Percentiles rank a stretch among this genome's conserved stretches.
Conservation (phyloP, 768 basidiomycete species). For the Boletus tylopilopsis region DNA sequence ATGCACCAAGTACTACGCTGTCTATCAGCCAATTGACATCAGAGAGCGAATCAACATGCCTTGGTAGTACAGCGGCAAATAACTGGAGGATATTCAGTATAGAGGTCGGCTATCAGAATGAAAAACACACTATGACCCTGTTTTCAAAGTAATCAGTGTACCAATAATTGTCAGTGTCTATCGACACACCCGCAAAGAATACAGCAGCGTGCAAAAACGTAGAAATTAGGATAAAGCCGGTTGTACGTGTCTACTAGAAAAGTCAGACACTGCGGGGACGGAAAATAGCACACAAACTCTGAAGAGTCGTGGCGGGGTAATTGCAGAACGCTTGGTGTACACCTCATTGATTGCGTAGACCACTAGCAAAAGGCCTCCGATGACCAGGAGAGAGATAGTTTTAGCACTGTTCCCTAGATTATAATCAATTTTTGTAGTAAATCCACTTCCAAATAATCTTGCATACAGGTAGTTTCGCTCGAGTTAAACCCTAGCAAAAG, state of each 20-base stretch:
- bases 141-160: background rate
- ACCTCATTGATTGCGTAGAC: slow-evolving; percentile 33
- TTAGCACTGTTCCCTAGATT: slow-evolving; percentile 26
- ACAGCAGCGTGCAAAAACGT: slow-evolving; percentile 33
- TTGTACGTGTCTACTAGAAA: slow-evolving; percentile 35
- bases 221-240: slow-evolving; percentile 28
- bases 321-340: slow-evolving; percentile 32
- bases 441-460: background rate
- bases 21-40: background rate
- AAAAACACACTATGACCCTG: slow-evolving; percentile 27
- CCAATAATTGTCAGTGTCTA: background rate
- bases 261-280: background rate
- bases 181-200: slow-evolving; percentile 31
- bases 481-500: slow-evolving; percentile 38
- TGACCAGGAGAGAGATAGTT: slow-evolving; percentile 36
- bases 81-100: slow-evolving; percentile 20
- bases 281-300: slow-evolving; percentile 16
- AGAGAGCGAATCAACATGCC: slow-evolving; percentile 4
- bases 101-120: background rate
- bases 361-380: slow-evolving; percentile 32
- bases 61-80: slow-evolving; percentile 42
- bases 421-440: background rate
- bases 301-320: slow-evolving; percentile 39
- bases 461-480: slow-evolving; percentile 31
- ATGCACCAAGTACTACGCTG: slow-evolving; percentile 32